A percentile compares a stretch with the other conserved stretches of the same genome.
Conservation (phyloP, 768 basidiomycete genomes). For the Psilocybe cyanescens region DNA sequence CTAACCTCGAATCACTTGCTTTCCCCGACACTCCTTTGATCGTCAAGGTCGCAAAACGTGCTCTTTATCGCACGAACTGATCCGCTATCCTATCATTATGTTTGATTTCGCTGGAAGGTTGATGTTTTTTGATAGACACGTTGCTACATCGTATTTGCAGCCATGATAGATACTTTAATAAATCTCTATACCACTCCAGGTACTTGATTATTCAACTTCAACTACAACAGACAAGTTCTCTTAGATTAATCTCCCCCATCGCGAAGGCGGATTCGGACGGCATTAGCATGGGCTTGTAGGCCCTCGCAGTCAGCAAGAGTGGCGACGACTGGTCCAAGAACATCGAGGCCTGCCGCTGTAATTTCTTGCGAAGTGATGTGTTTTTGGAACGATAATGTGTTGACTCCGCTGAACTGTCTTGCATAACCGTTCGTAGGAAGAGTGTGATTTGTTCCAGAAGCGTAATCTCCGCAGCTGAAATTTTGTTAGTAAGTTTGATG, state of each 20-base stretch:
- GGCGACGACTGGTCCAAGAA: conserved; percentile 85
- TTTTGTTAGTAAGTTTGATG: conserved; percentile 4
- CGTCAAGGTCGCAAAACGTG: conserved; percentile 93
- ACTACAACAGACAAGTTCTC: neutral
- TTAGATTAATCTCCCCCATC: conserved; percentile 3
- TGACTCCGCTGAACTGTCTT: conserved; percentile 97
- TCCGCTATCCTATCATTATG: conserved; percentile 12
- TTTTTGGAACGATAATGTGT: conserved; percentile 97
- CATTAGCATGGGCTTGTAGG: conserved; percentile 93
- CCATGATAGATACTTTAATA: conserved; percentile 35
- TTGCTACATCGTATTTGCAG: conserved; percentile 29
- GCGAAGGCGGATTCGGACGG: conserved; percentile 81
- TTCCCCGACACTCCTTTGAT: conserved; percentile 95
- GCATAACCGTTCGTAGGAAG: conserved; percentile 97
- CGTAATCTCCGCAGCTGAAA: conserved; percentile 94
- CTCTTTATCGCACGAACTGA: conserved; percentile 88
- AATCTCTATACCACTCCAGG: conserved; percentile 20
- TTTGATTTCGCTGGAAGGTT: conserved; percentile 11
- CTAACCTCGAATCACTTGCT: conserved; percentile 83
- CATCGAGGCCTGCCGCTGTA: conserved; percentile 72
- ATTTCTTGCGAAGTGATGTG: conserved; percentile 98
- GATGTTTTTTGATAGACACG: conserved; percentile 26
- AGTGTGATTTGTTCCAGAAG: conserved; percentile 98
- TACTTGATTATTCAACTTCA: neutral
- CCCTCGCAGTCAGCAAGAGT: conserved; percentile 95